phyloP scores from a whole-genome alignment of 2,329 filamentous ascomycete genomes.

The Tolypocladium amazonense region DNA sequence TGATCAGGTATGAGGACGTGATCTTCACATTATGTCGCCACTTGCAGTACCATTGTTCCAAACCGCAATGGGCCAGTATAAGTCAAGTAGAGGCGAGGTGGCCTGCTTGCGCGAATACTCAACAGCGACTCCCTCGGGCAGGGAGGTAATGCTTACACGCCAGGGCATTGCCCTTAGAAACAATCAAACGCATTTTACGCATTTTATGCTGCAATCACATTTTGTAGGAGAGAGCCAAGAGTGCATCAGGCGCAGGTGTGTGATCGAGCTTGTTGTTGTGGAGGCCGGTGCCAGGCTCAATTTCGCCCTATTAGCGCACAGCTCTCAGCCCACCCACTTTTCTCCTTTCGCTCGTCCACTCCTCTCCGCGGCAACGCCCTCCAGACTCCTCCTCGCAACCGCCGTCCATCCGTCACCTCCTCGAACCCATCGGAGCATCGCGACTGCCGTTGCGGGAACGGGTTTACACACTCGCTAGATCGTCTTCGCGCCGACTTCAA shows the following conservation, averaged over 20 bases:
- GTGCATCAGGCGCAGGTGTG: not conserved
- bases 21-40: too few species aligned
- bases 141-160: not conserved
- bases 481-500: not conserved
- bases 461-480: not conserved
- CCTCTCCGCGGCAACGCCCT: conserved; percentile 6
- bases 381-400: not conserved
- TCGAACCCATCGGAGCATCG: not conserved
- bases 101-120: not conserved
- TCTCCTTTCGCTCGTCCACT: not conserved
- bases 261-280: not conserved
- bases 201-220: not conserved
- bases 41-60: too few species aligned
- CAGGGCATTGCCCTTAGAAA: not conserved
- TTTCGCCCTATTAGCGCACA: not conserved
- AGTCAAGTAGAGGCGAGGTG: not conserved
- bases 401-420: not conserved
- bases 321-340: not conserved
- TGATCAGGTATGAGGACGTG: not conserved
- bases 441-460: not conserved
- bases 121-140: not conserved
- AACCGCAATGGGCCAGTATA: too few species aligned
- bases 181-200: too few species aligned
- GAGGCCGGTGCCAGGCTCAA: not conserved
- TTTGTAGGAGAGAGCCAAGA: not conserved